Conservation (phyloP, 768 basidiomycete species). For the Coprinopsis marcescibilis region DNA sequence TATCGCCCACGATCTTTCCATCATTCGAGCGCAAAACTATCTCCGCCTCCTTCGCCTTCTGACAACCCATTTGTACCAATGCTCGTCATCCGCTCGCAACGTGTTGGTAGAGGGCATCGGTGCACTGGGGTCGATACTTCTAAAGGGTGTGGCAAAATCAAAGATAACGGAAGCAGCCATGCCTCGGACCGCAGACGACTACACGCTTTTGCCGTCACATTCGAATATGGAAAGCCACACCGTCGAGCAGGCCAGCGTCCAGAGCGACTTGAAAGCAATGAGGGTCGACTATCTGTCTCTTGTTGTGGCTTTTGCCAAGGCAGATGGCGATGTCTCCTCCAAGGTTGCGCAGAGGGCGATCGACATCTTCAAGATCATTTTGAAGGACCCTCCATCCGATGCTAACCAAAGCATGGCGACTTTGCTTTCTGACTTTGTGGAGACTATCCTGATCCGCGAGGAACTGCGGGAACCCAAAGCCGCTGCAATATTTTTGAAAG, state of each 20-base stretch:
- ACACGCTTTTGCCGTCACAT: conserved; percentile 5
- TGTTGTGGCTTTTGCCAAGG: conserved; percentile 41
- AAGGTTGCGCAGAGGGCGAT: conserved; percentile 40
- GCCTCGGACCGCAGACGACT: conserved; percentile 12
- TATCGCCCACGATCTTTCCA: conserved; percentile 68
- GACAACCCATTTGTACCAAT: conserved; percentile 51
- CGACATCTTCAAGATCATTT: conserved; percentile 49
- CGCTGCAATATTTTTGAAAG: conserved; percentile 45
- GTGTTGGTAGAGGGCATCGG: conserved; percentile 63
- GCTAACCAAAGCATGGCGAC: conserved; percentile 34
- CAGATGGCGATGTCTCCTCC: conserved; percentile 43
- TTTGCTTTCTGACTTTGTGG: conserved; percentile 51
- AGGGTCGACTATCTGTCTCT: conserved; percentile 59
- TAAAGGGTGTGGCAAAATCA: conserved; percentile 38
- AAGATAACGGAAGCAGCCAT: conserved; percentile 34
- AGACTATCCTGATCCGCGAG: conserved; percentile 42
- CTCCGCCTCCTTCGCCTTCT: conserved; percentile 54
- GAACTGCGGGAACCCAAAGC: conserved; percentile 40
- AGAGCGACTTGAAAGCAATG: conserved; percentile 55
- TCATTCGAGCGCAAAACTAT: conserved; percentile 65
- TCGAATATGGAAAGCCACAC: conserved; percentile 9
- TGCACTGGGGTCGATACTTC: conserved; percentile 56
- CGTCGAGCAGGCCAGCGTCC: conserved; percentile 20
- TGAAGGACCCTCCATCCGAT: conserved; percentile 40
- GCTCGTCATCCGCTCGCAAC: conserved; percentile 44